phyloP scores from a whole-genome alignment of 1,284 basidiomycete genomes.

The Xerocomus minutiporus region DNA sequence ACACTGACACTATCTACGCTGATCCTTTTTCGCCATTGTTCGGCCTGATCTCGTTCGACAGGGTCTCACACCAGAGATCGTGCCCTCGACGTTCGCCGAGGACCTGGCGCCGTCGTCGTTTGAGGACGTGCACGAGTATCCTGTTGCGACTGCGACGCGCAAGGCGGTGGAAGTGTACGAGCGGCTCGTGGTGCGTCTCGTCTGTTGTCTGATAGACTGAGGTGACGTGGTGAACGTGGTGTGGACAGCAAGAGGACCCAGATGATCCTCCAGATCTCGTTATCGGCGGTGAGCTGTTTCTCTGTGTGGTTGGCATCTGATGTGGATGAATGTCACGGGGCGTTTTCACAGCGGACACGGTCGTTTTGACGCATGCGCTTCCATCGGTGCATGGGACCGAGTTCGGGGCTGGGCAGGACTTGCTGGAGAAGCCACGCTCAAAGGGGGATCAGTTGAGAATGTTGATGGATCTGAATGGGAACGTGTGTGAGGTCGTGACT shows the following conservation, averaged over 20 bases:
- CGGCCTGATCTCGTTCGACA: constrained; percentile 28
- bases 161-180: constrained; percentile 95
- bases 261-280: constrained; percentile 90
- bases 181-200: constrained; percentile 62
- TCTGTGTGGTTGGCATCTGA: not conserved
- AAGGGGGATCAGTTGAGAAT: constrained; percentile 85
- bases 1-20: not conserved
- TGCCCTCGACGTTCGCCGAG: constrained; percentile 88
- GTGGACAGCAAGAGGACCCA: constrained; percentile 52
- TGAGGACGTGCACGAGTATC: constrained; percentile 84
- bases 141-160: constrained; percentile 86
- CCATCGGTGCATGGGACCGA: constrained; percentile 50
- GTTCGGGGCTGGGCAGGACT: constrained; percentile 51
- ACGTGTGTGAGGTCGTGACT: constrained; percentile 87
- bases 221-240: not conserved
- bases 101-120: constrained; percentile 69
- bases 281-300: constrained; percentile 66
- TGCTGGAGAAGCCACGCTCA: constrained; percentile 84
- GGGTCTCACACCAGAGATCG: constrained; percentile 83
- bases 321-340: not conserved
- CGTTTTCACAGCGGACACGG: constrained; percentile 77
- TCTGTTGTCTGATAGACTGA: not conserved
- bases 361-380: constrained; percentile 78
- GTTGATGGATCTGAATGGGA: constrained; percentile 84
- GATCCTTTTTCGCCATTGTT: not conserved